These are phyloP conservation scores for Apophysomyces elegans DNA, from an alignment of 371 early-diverging fungal species.

Conservation along the genomic window DNA sequence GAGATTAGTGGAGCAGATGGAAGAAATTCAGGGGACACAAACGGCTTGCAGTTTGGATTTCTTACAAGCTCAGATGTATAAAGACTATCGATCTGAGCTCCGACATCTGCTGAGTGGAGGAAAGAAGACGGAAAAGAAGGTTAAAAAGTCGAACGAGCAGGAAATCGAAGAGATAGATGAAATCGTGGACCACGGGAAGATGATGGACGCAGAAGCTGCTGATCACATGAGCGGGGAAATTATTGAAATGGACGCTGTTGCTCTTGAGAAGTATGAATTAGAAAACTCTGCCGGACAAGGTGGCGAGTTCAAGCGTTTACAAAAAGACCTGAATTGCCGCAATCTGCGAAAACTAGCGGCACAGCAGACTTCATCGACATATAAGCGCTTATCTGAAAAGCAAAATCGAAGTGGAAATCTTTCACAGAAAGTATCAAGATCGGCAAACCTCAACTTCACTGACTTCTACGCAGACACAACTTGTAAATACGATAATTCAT, in stretches of 20 bases:
- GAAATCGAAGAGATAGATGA: background rate
- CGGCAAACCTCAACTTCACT: too few relatives aligned
- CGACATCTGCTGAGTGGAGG: slow-evolving; percentile 26
- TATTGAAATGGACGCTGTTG: background rate
- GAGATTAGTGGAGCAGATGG: background rate
- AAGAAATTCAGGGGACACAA: slow-evolving; percentile 16
- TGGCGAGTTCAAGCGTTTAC: too few relatives aligned
- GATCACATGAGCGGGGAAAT: background rate
- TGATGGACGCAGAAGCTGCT: background rate
- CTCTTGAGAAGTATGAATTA: background rate
- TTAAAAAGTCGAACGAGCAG: slow-evolving; percentile 12
- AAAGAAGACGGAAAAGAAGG: slow-evolving; percentile 27
- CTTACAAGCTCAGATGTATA: slow-evolving; percentile 46
- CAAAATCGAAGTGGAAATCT: too few relatives aligned
- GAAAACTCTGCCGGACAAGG: too few relatives aligned
- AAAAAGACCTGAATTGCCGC: too few relatives aligned
- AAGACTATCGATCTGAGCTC: slow-evolving; percentile 20
- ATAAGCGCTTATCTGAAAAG: too few relatives aligned
- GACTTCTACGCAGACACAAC: too few relatives aligned
- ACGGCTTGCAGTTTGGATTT: slow-evolving; percentile 25
- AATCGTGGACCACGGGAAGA: background rate
- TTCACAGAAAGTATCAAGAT: too few relatives aligned
- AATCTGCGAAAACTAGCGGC: background rate
- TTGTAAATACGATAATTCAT: too few relatives aligned
- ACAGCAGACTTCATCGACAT: background rate